These are phyloP conservation scores for Ormosia emarginata DNA, from an alignment of 306 rosid genomes.

Conservation along the genomic window DNA sequence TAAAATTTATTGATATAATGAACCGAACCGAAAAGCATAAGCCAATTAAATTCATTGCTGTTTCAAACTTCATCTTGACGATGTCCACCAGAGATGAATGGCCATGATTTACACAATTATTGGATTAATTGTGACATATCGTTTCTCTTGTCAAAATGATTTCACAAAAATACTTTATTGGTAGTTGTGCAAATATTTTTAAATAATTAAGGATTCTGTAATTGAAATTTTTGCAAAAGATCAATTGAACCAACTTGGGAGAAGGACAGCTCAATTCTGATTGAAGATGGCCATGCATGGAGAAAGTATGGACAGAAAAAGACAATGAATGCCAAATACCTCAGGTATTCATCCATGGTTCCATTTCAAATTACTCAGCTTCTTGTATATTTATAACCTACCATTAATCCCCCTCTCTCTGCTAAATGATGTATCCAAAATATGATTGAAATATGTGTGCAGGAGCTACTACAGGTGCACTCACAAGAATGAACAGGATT, in stretches of 20 bases:
- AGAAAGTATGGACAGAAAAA: slow-evolving; percentile 62
- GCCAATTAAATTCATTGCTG: no score
- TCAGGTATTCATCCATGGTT: slow-evolving; percentile 24
- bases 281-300: slow-evolving; percentile 56
- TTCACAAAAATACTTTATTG: neutral
- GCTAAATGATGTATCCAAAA: neutral
- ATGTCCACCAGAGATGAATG: neutral
- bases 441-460: neutral
- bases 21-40: no score
- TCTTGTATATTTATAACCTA: neutral
- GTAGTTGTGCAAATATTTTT: neutral
- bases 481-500: slow-evolving; percentile 49
- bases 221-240: neutral
- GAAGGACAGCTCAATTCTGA: slow-evolving; percentile 20
- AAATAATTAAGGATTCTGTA: neutral
- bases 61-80: neutral
- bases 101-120: neutral
- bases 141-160: neutral
- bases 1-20: no score
- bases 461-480: slow-evolving; percentile 63
- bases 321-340: slow-evolving; percentile 22
- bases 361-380: neutral
- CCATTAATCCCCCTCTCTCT: neutral
- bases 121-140: neutral
- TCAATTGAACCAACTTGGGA: slow-evolving; percentile 20